Evolutionary conservation across 2,329 filamentous ascomycete species (phyloP).

Genomic region (Nothomitra cinnamomea): DNA sequence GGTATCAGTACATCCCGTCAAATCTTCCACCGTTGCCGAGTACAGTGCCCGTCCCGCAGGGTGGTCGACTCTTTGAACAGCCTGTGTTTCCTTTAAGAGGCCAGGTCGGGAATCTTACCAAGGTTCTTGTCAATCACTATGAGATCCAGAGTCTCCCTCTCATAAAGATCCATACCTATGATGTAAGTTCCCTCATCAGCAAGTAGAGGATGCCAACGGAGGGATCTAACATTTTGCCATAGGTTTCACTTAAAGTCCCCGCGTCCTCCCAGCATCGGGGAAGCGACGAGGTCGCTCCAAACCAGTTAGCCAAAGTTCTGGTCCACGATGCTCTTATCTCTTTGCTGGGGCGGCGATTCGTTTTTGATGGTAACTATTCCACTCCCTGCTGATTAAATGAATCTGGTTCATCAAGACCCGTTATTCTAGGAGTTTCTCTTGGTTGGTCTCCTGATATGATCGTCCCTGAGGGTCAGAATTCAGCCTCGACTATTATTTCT

Average conservation of each 20-base stretch:
- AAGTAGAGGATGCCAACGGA: no score
- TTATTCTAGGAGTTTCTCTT: constrained; percentile 3
- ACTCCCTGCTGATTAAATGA: no score
- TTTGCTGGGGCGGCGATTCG: constrained; percentile 1
- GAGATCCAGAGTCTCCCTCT: constrained; percentile 3
- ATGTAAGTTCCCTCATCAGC: constrained; percentile 2
- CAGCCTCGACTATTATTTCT: neutral
- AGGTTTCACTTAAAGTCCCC: constrained; percentile 4
- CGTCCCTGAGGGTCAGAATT: neutral
- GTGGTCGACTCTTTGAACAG: constrained; percentile 1
- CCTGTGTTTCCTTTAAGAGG: neutral
- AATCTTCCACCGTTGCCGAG: neutral
- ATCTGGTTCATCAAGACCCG: no score
- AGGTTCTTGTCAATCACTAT: constrained; percentile 5
- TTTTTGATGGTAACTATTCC: constrained; percentile 5
- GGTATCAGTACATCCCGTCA: neutral
- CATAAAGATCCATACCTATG: constrained; percentile 3
- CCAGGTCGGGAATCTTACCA: neutral
- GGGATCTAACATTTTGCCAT: neutral
- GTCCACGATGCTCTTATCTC: neutral
- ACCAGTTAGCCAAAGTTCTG: neutral
- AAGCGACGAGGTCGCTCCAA: neutral
- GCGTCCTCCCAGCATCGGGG: constrained; percentile 4
- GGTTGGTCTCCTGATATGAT: constrained; percentile 6
- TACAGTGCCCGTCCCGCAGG: neutral